These are phyloP conservation scores for Ophiocordyceps sinensis DNA, from an alignment of 2,329 filamentous ascomycete genomes.

Conservation along the genomic window DNA sequence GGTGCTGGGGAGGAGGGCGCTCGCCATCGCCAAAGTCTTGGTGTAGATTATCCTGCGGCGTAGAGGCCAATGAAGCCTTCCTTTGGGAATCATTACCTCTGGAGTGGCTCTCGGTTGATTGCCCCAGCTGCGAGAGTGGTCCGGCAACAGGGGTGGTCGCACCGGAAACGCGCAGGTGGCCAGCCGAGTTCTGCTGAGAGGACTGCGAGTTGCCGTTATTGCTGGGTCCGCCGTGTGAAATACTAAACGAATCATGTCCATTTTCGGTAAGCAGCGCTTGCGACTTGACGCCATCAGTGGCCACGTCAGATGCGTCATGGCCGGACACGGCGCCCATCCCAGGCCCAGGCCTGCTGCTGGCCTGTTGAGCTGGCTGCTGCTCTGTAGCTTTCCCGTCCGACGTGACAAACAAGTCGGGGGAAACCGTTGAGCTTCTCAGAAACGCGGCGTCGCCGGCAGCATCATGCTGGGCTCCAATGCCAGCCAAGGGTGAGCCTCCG, in stretches of 20 bases:
- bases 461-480: background rate
- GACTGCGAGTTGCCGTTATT: background rate
- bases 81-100: no score
- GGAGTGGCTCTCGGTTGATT: no score
- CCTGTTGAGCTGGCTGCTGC: background rate
- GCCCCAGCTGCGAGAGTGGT: no score
- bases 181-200: no score
- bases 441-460: background rate
- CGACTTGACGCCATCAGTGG: background rate
- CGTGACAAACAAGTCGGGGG: constrained; percentile 2
- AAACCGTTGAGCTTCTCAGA: constrained; percentile 2
- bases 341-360: background rate
- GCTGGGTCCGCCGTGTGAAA: background rate
- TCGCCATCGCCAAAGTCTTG: background rate
- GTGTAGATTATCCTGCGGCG: no score
- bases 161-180: no score
- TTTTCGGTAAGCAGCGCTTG: background rate
- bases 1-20: background rate
- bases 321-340: background rate
- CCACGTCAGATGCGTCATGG: background rate
- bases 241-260: background rate
- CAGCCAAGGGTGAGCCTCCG: background rate
- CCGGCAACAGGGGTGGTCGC: no score
- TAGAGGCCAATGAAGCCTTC: no score
- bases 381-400: constrained; percentile 1